phyloP scores from a whole-genome alignment of 176 grass and related monocot genomes.

The Oryza nivara region DNA sequence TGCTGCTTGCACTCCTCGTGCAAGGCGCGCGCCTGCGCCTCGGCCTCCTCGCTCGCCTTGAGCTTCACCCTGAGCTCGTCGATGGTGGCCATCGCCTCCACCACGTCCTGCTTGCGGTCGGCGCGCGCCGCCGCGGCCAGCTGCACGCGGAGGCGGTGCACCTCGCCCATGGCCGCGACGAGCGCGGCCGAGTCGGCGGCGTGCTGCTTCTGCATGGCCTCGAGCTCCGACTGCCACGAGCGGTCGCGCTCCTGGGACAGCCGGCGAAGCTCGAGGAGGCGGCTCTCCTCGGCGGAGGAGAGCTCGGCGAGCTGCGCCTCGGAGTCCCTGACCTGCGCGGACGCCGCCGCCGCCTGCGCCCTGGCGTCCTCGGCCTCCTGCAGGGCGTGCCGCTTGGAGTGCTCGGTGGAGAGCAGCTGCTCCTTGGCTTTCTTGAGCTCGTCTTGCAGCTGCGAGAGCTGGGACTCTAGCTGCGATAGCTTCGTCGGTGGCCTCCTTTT shows the following conservation, averaged over 20 bases:
- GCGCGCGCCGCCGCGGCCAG: constrained; percentile 55
- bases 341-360: constrained; percentile 46
- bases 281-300: constrained; percentile 59
- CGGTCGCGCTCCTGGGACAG: constrained; percentile 94
- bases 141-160: constrained; percentile 71
- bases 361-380: constrained; percentile 77
- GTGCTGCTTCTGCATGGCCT: constrained; percentile 95
- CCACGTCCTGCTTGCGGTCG: constrained; percentile 52
- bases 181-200: constrained; percentile 74
- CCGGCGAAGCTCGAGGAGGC: constrained; percentile 77
- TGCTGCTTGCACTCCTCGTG: constrained; percentile 72
- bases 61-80: constrained; percentile 69
- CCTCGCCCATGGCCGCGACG: constrained; percentile 70
- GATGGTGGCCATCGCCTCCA: constrained; percentile 54
- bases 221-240: constrained; percentile 93
- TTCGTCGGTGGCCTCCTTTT: constrained; percentile 76
- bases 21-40: constrained; percentile 56
- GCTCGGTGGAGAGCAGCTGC: constrained; percentile 70
- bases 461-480: constrained; percentile 62
- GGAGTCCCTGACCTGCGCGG: constrained; percentile 50
- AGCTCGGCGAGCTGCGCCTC: constrained; percentile 63
- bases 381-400: constrained; percentile 58
- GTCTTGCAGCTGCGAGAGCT: constrained; percentile 74
- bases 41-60: constrained; percentile 61
- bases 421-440: constrained; percentile 84